Evolutionary conservation across 164 flowering plant genomes (phyloP), one percentile per base, ranked within the genome.

Genomic region (Litsea cubeba): DNA sequence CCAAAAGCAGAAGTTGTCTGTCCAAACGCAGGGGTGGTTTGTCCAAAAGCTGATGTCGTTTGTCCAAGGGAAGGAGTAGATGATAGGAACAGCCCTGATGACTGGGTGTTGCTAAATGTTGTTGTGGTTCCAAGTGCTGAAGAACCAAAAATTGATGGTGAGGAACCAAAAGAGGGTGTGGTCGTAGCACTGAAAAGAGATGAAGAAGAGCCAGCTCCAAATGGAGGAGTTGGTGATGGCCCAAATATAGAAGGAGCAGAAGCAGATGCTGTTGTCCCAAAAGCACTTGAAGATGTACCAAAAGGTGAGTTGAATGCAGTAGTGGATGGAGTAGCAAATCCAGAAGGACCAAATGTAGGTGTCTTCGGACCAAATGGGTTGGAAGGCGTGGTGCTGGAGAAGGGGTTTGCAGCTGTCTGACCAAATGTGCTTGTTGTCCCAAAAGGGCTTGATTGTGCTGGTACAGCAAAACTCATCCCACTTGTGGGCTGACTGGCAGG

Each of bases 41-140:
- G 91, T 15, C 91, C 91, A 86, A 90, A 90, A 72, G 78, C 73
- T 71, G 88, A 73, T 71, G 81, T 81, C 10, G 88, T 83, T 81
- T 86, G 97, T n/a, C 87, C 90, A 79, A 90, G 72, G 69, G 94
- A 65, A 77, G 96, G 85, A 67, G 85, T 69, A 23, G 87, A 62
- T 25, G 97, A 85, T 81, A 81, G 88, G 80, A 96, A 96, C 26
- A 88, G 72, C 14, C 88, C 85, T 26, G 97, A 84, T 71, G 94
- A 78, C 70, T 91, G 97, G n/a, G 91, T 88, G 80, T 79, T 87
- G 68, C 83, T 82, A 87, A 89, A 90, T 78, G 88, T n/a, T 46
- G 90, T 50, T 69, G 82, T 50, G 70, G 88, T 69, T 74, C 81
- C 89, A 68, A 84, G 89, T 71, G 89, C 80, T 70, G 92, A 72